phyloP scores from a whole-genome alignment of 768 basidiomycete genomes.

The Psilocybe subaeruginosa region DNA sequence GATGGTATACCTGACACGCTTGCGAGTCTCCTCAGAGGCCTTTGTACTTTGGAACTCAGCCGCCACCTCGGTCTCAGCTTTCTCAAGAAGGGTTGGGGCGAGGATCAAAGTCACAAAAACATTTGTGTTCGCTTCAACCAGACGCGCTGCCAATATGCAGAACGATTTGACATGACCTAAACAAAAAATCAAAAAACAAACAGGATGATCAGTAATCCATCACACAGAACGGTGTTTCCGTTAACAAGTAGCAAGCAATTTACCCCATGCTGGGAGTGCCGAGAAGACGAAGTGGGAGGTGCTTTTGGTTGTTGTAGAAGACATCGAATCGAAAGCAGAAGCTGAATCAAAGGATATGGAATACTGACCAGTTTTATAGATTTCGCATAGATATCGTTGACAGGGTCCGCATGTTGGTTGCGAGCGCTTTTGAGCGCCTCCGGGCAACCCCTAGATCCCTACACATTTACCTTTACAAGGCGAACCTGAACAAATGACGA shows the following conservation, averaged over 20 bases:
- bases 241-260: neutral
- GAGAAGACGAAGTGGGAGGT: neutral
- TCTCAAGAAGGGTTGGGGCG: conserved; percentile 9
- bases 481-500: no score
- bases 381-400: no score
- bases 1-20: neutral
- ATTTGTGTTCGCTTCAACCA: conserved; percentile 10
- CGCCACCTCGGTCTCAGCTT: conserved; percentile 1
- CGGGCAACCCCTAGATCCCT: no score
- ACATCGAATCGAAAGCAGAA: no score
- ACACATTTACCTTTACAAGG: no score
- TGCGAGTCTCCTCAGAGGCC: neutral
- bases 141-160: conserved; percentile 8
- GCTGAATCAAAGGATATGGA: no score
- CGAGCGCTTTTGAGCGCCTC: no score
- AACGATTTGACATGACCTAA: conserved; percentile 14
- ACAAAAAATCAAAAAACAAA: neutral
- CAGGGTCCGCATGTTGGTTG: no score
- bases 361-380: no score
- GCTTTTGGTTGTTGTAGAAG: neutral
- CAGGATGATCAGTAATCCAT: neutral
- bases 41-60: neutral
- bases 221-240: no score
- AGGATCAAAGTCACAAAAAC: conserved; percentile 8
- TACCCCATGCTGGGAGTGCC: conserved; percentile 7